These are phyloP conservation scores for Fraxinus latifolia DNA, from an alignment of 305 asterid species.

Conservation along the genomic window DNA sequence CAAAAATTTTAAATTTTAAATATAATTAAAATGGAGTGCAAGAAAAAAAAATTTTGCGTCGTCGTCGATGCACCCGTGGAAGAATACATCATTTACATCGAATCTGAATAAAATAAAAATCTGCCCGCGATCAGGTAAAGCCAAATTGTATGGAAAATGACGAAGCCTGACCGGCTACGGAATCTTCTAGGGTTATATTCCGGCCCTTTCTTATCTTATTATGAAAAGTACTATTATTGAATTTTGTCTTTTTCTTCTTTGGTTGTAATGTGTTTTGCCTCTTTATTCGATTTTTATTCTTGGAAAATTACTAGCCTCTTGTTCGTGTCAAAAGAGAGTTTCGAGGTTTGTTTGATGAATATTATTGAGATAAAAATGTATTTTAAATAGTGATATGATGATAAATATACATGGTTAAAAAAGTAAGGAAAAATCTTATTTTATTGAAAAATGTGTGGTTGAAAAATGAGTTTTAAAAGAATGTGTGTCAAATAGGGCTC, in stretches of 20 bases:
- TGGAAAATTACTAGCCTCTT: not conserved
- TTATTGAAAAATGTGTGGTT: too few species aligned
- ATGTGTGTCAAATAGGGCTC: not conserved
- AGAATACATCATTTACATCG: not conserved
- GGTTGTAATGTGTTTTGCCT: not conserved
- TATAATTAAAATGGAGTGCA: too few species aligned
- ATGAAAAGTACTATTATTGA: not conserved
- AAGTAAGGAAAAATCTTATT: too few species aligned
- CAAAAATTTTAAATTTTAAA: too few species aligned
- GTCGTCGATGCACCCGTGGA: too few species aligned
- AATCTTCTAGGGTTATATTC: not conserved
- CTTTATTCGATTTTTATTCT: not conserved
- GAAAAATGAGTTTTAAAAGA: too few species aligned
- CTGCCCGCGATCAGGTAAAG: not conserved
- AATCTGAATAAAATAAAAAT: not conserved
- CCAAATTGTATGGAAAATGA: not conserved
- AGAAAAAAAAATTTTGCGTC: too few species aligned
- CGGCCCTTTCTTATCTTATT: not conserved
- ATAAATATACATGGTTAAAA: too few species aligned
- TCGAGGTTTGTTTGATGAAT: too few species aligned
- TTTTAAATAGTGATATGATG: too few species aligned
- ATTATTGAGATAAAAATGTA: too few species aligned
- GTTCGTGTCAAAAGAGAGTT: not conserved
- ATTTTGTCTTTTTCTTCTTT: not conserved
- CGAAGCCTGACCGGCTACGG: conserved; percentile 4